Evolutionary conservation across 495 filamentous ascomycete species (phyloP), one percentile per base, ranked within the genome.

Genomic region (Elaphomyces granulatus): DNA sequence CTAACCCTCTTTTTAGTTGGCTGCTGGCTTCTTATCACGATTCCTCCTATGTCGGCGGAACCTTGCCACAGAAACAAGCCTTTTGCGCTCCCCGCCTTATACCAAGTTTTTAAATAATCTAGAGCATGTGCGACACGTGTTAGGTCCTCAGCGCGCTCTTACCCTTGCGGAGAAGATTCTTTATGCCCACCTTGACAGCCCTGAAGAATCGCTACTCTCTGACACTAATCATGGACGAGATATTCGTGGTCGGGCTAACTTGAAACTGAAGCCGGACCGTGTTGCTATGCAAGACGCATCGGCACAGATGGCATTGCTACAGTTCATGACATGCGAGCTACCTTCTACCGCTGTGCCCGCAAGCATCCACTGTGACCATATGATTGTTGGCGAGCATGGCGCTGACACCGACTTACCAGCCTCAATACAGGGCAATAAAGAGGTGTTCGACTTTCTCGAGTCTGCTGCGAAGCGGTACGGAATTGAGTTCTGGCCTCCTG

Each of bases 231-330:
- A 88, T 71, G 87, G 87, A 49, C 68, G 71, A 17, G 63, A 74
- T 51, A 78, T 96, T 43, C 76, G 90, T 34, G 90, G 87, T 43
- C 78, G 74, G 48, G 90, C 87, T 40, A 93, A 88, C 60, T 70
- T 98, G 60, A 94, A 95, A 70, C 78, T 98, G 62, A 94, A 94
- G 66, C 90, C 92, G 2, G 90, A 98, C 56, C 71, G 90, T 37
- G 90, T 98, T 41, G 92, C 92, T 33, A 96, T 96, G 90, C 90
- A 98, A 59, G 90, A 98, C 72, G 90, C 90, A 20, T 94, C 86
- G 1, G 90, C 90, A 12, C 90, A 98, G 61, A 98, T 96, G 90
- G 90, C 90, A 9, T 63, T 98, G 42, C 63, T 98, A 35, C 90
- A 98, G 61, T 98, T 98, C 72, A 98, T 98, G 88, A 83, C 85